These are phyloP conservation scores for Phialophora chinensis DNA, from an alignment of 2,329 filamentous ascomycete genomes.

Conservation along the genomic window DNA sequence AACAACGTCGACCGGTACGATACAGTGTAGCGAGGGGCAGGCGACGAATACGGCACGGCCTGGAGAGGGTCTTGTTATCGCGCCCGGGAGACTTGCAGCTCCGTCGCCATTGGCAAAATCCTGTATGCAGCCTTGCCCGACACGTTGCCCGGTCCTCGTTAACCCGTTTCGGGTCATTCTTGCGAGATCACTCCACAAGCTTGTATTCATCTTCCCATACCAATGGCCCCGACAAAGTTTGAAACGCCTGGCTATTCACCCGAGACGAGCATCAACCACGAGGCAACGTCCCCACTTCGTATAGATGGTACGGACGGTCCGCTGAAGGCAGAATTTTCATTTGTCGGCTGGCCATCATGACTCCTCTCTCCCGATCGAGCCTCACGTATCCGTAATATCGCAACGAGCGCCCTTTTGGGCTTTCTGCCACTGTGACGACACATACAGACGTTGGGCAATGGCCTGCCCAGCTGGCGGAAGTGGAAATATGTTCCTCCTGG, in stretches of 20 bases:
- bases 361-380: background rate
- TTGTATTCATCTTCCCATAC: background rate
- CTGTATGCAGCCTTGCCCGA: constrained; percentile 5
- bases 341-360: background rate
- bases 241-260: background rate
- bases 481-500: too few species aligned
- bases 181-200: constrained; percentile 16
- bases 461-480: background rate
- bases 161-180: constrained; percentile 11
- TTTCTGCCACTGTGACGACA: background rate
- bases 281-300: background rate
- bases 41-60: background rate
- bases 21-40: background rate
- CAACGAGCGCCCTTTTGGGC: background rate
- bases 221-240: background rate
- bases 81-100: background rate
- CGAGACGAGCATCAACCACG: background rate
- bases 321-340: background rate
- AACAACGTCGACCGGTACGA: background rate
- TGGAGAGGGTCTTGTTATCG: background rate
- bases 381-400: constrained; percentile 1
- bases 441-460: background rate
- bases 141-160: background rate
- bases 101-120: background rate
- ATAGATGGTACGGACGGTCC: background rate